phyloP scores from a whole-genome alignment of 495 filamentous ascomycete genomes.

The Margaritispora aquatica region DNA sequence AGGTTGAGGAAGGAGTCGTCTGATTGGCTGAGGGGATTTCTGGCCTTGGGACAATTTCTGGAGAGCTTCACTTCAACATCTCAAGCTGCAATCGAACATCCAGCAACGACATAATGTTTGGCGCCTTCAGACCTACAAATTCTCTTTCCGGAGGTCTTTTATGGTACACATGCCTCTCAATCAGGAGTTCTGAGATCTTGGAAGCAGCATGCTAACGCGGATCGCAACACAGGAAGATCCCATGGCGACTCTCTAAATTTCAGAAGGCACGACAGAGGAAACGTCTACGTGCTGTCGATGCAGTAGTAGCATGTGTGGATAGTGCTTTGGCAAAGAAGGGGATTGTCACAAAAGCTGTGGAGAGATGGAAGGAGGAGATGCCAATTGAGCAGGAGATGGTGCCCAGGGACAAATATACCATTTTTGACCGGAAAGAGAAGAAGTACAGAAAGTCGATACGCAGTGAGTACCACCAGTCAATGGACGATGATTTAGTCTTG shows the following conservation, averaged over 20 bases:
- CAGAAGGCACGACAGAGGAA: constrained; percentile 88
- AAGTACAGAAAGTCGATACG: constrained; percentile 93
- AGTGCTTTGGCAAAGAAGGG: constrained; percentile 67
- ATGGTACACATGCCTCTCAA: constrained; percentile 49
- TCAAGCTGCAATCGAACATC: not conserved
- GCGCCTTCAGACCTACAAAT: constrained; percentile 72
- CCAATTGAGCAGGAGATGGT: constrained; percentile 94
- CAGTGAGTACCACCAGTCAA: constrained; percentile 54
- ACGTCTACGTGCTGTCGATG: constrained; percentile 80
- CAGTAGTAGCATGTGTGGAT: constrained; percentile 69
- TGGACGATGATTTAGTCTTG: not conserved
- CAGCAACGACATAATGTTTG: constrained; percentile 52
- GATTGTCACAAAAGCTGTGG: constrained; percentile 61
- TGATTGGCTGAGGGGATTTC: constrained; percentile 17
- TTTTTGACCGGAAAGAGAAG: constrained; percentile 95
- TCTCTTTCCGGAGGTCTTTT: constrained; percentile 74
- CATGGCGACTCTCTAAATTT: constrained; percentile 85
- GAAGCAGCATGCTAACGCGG: not conserved
- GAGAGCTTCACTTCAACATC: constrained; percentile 4
- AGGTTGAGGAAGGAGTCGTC: not conserved
- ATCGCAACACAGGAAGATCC: constrained; percentile 72
- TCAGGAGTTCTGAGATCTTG: not conserved
- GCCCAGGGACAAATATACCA: constrained; percentile 93
- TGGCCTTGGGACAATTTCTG: not conserved
- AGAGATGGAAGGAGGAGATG: constrained; percentile 92